Evolutionary conservation across 2,329 filamentous ascomycete species (phyloP).

Genomic region (Colletotrichum somersetense): DNA sequence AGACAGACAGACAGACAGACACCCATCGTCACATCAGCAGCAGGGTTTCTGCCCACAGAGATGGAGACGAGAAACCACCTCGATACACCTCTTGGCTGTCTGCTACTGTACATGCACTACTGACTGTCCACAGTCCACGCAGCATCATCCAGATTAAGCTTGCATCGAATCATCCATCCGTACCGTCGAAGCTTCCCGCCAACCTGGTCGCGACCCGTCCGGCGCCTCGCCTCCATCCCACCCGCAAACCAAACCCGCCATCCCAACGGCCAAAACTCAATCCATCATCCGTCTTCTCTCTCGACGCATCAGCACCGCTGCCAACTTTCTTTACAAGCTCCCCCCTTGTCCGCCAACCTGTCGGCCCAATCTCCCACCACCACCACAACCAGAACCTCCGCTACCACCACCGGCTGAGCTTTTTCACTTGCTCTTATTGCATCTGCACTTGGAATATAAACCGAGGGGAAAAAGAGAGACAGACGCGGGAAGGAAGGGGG

Average conservation of each 20-base stretch:
- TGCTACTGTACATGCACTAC: too few species aligned
- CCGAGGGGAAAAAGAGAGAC: background rate
- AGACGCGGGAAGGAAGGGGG: background rate
- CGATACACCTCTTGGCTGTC: too few species aligned
- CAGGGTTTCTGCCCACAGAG: background rate
- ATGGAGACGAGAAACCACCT: background rate
- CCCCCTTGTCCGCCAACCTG: constrained; percentile 7
- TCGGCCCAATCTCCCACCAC: constrained; percentile 11
- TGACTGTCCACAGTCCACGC: background rate
- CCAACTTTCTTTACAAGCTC: constrained; percentile 37
- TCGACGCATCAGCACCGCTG: constrained; percentile 21
- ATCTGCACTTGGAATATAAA: background rate
- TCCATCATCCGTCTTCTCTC: constrained; percentile 2
- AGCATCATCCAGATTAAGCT: background rate
- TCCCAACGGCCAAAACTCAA: constrained; percentile 19
- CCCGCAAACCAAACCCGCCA: too few species aligned
- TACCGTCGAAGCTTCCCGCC: constrained; percentile 11
- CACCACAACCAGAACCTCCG: background rate
- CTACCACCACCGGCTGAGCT: background rate
- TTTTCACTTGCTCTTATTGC: background rate
- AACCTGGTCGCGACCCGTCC: constrained; percentile 8
- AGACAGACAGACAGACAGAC: background rate
- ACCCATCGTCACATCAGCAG: background rate
- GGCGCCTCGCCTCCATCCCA: background rate
- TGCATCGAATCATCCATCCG: constrained; percentile 2